Evolutionary conservation across 148 eudicot genomes (phyloP).

Genomic region (Gaultheria prostrata): DNA sequence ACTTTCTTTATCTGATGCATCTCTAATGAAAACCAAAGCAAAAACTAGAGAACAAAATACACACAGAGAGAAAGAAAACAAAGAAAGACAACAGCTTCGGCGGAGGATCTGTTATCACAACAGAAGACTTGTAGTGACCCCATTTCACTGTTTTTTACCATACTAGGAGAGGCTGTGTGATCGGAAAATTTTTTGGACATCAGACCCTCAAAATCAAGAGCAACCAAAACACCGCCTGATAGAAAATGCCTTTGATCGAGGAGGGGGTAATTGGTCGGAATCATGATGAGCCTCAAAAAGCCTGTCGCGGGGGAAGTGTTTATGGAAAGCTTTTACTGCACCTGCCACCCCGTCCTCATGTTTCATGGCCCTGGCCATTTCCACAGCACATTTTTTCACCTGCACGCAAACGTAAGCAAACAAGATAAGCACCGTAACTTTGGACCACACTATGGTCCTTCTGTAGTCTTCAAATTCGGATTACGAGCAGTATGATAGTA

Average conservation of each 20-base stretch:
- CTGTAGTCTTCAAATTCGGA: neutral
- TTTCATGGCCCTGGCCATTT: slow-evolving; percentile 74
- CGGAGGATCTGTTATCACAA: neutral
- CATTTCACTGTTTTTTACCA: neutral
- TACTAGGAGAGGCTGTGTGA: neutral
- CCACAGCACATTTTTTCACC: slow-evolving; percentile 70
- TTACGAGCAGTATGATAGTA: neutral
- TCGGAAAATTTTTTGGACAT: neutral
- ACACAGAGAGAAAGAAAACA: neutral
- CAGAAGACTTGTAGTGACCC: neutral
- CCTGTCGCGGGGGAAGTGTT: slow-evolving; percentile 53
- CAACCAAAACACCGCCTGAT: slow-evolving; percentile 42
- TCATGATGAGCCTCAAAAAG: slow-evolving; percentile 16
- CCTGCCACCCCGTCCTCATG: slow-evolving; percentile 81
- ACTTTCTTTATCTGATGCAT: neutral
- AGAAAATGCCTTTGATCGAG: slow-evolving; percentile 33
- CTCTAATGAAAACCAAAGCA: neutral
- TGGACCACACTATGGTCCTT: neutral
- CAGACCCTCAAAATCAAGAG: slow-evolving; percentile 8
- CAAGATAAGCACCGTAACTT: neutral
- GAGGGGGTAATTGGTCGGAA: slow-evolving; percentile 5
- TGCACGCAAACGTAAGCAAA: slow-evolving; percentile 21
- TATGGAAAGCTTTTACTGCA: slow-evolving; percentile 76
- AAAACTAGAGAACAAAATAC: neutral
- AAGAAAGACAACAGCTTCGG: neutral